Base-by-base conservation (phyloP, 495 filamentous ascomycete genomes). In the Filosporella fistucella region DNA sequence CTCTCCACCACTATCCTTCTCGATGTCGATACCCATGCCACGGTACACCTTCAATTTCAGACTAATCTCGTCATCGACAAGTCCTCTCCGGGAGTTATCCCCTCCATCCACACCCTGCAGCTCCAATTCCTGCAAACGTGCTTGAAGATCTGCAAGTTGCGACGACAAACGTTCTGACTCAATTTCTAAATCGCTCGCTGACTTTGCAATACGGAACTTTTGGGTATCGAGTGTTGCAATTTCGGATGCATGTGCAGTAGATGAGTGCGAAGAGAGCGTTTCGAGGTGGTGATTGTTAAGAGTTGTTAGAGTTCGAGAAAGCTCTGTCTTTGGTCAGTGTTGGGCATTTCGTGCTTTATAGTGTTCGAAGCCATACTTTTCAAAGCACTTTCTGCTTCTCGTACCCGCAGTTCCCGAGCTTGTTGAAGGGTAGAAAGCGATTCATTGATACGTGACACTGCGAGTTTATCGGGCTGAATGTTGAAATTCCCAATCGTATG, bases 401-500 rank as follows among this genome's bases (percentile, higher is more conserved):
- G 74, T 37, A 90, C 79, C 50, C 83, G 85, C 45, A 85, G 73
- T 45, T 84, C 77, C 54, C 93, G 89, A 47, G 86, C 84, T 56
- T 87, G 78, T 50, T 87, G 77, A 11, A 97, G 78, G 0, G 85
- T 81, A 5, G 81, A 75, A 48, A 96, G 77, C 2, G 88, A 90
- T 68, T 86, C 84, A 67, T 81, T 78, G 63, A 97, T 87, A 63
- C 91, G 88, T n/a, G 84, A 73, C 38, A 96, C 80, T 57, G 86
- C 84, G 64, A 82, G 71, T 56, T 86, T 90, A 73, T 98, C 93
- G 2, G 86, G 85, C 34, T 78, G 70, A 62, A 89, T 95, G 70
- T 95, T 91, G 79, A 98, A 98, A 74, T 96, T 95, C 42, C 78
- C 74, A 64, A 91, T 82, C 17, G 89, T 94, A 67, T 91, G 83